Percentiles rank a stretch among this genome's conserved stretches.
Conservation (phyloP, 305 asterid genomes). For the Salvia sclarea region DNA sequence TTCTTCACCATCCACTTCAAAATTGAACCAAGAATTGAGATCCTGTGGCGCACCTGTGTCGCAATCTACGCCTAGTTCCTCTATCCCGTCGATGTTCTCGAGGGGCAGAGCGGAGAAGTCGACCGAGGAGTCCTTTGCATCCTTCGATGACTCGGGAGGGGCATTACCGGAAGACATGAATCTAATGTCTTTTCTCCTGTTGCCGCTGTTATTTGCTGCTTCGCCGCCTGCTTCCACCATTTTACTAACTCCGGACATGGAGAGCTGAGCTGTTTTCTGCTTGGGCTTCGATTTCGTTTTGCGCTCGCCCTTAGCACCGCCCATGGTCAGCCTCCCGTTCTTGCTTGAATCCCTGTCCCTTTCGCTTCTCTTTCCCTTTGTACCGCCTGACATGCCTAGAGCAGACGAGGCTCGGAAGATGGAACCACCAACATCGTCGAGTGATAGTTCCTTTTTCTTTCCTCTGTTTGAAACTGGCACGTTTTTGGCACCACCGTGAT, state of each 20-base stretch:
- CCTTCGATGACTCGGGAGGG: conserved; percentile 40
- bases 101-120: conserved; percentile 51
- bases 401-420: conserved; percentile 51
- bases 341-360: conserved; percentile 53
- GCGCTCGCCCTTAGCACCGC: conserved; percentile 80
- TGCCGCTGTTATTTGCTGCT: conserved; percentile 38
- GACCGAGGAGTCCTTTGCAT: conserved; percentile 40
- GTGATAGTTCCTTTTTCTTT: conserved; percentile 79
- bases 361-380: conserved; percentile 88
- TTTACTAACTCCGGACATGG: conserved; percentile 64
- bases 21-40: conserved; percentile 83
- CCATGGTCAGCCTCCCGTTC: conserved; percentile 58
- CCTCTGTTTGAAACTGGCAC: conserved; percentile 80
- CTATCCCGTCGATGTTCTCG: conserved; percentile 58
- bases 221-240: conserved; percentile 49
- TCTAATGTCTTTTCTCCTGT: conserved; percentile 57
- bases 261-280: conserved; percentile 84
- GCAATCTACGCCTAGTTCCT: conserved; percentile 65
- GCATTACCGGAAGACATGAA: conserved; percentile 47
- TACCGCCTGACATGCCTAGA: conserved; percentile 60
- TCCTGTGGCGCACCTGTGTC: conserved; percentile 78
- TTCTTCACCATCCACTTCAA: conserved; percentile 75
- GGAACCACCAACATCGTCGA: conserved; percentile 73
- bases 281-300: conserved; percentile 78
- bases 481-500: conserved; percentile 53